Evolutionary conservation across 257 asterid species (phyloP).

Genomic region (Solanum arcanum): DNA sequence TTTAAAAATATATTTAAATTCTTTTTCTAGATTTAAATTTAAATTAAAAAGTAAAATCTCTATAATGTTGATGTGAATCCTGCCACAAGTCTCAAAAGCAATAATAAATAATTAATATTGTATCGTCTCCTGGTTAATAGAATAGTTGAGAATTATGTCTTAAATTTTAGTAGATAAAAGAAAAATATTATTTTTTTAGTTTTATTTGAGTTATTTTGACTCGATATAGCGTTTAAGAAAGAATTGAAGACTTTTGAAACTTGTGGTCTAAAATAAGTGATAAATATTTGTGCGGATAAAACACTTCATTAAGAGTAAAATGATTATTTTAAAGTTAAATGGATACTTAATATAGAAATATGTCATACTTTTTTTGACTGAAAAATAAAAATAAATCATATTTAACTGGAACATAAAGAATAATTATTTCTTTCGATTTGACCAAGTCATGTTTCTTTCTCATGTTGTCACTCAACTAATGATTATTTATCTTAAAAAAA

Average conservation of each 20-base stretch:
- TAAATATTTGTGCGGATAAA: too few species aligned
- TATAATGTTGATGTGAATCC: background rate
- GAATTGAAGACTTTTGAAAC: accelerated
- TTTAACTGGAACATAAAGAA: too few species aligned
- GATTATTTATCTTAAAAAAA: background rate
- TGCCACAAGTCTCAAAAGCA: background rate
- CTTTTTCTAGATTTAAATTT: background rate
- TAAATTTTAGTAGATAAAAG: background rate
- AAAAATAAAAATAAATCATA: background rate
- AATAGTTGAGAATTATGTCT: background rate
- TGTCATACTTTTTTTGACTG: too few species aligned
- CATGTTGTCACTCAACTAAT: background rate
- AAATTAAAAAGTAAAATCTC: background rate
- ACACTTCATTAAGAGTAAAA: background rate
- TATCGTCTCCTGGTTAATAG: accelerated
- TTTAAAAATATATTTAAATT: background rate
- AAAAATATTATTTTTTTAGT: accelerated
- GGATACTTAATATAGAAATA: too few species aligned
- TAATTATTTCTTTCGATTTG: background rate
- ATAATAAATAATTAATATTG: background rate
- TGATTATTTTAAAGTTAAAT: too few species aligned
- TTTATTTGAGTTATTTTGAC: too few species aligned
- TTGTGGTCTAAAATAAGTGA: too few species aligned
- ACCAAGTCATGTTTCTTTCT: background rate
- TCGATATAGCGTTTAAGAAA: too few species aligned